Evolutionary conservation across 139 green algal genomes (phyloP).

Genomic region (Micromonas commoda): DNA sequence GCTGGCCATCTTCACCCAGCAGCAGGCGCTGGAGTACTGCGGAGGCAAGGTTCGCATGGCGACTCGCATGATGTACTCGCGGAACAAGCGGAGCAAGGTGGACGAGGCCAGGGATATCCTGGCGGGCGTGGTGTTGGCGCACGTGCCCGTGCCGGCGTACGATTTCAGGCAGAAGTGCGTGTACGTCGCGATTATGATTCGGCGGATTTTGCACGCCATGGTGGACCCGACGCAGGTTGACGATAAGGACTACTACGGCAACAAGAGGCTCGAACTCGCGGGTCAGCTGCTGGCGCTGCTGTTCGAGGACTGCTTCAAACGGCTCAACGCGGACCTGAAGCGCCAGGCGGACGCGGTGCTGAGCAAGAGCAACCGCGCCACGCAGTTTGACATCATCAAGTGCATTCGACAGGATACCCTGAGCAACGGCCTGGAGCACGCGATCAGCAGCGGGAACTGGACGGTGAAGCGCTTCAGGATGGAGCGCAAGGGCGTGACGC

Average conservation of each 20-base stretch:
- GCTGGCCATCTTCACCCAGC: slow-evolving; percentile 72
- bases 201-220: slow-evolving; percentile 78
- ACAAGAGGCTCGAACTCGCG: slow-evolving; percentile 97
- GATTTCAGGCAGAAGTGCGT: slow-evolving; percentile 79
- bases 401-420: slow-evolving; percentile 86
- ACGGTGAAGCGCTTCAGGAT: slow-evolving; percentile 97
- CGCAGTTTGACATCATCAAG: slow-evolving; percentile 89
- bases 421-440: slow-evolving; percentile 85
- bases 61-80: background rate
- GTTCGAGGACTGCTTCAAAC: slow-evolving; percentile 99
- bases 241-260: slow-evolving; percentile 98
- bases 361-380: slow-evolving; percentile 68
- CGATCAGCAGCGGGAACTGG: slow-evolving; percentile 91
- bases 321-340: slow-evolving; percentile 81
- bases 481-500: slow-evolving; percentile 95
- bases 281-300: slow-evolving; percentile 88
- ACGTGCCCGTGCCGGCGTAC: slow-evolving; percentile 80
- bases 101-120: slow-evolving; percentile 94
- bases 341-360: slow-evolving; percentile 74
- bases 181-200: slow-evolving; percentile 88
- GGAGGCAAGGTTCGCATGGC: slow-evolving; percentile 40
- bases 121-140: slow-evolving; percentile 84
- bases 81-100: background rate
- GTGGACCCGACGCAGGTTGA: slow-evolving; percentile 82
- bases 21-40: slow-evolving; percentile 90